phyloP scores from a whole-genome alignment of 805 yeast genomes.

The Zygosaccharomyces bisporus region DNA sequence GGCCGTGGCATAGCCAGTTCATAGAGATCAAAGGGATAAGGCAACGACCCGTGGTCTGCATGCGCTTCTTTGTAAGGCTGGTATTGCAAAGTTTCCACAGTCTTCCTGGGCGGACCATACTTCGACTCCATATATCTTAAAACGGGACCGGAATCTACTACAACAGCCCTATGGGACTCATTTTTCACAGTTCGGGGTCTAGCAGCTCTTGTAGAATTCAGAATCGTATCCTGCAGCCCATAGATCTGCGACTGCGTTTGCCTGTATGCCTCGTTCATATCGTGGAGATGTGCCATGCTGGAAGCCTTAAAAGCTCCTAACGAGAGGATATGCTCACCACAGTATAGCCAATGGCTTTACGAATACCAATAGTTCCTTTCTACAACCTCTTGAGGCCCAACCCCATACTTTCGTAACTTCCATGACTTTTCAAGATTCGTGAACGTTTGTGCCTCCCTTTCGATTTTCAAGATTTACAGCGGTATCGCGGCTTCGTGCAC shows the following conservation, averaged over 20 bases:
- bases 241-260: slow-evolving; percentile 34
- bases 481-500: background rate
- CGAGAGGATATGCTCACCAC: background rate
- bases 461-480: background rate
- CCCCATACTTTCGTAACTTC: too few relatives aligned
- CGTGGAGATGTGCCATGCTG: background rate
- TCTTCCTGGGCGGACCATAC: slow-evolving; percentile 16
- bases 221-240: slow-evolving; percentile 34
- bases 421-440: background rate
- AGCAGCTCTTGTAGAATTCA: slow-evolving; percentile 26
- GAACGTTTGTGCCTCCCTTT: background rate
- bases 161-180: background rate
- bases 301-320: background rate
- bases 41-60: background rate
- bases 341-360: background rate
- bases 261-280: slow-evolving; percentile 24
- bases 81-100: slow-evolving; percentile 22
- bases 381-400: too few relatives aligned
- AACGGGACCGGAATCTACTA: slow-evolving; percentile 14
- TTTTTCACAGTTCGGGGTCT: background rate
- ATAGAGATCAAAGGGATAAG: slow-evolving; percentile 11
- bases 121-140: slow-evolving; percentile 15
- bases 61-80: slow-evolving; percentile 21
- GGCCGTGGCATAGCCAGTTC: slow-evolving; percentile 24
- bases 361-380: too few relatives aligned